These are phyloP conservation scores for Linum usitatissimum DNA, from an alignment of 345 rosid species.

Conservation along the genomic window DNA sequence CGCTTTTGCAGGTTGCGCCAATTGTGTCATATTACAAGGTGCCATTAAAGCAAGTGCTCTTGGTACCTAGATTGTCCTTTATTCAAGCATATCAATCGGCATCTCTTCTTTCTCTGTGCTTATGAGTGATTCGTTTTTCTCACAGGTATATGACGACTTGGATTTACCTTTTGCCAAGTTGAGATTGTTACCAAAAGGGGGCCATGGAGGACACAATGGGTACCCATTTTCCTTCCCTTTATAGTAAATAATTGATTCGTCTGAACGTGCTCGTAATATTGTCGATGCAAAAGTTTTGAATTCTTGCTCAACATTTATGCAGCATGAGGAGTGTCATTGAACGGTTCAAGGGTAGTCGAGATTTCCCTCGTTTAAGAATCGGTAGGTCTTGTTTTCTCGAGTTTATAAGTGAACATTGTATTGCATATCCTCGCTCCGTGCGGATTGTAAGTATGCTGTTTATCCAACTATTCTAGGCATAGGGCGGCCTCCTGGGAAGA, in stretches of 20 bases:
- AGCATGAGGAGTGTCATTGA: conserved; percentile 88
- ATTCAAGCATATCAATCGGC: background rate
- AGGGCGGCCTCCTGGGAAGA: conserved; percentile 93
- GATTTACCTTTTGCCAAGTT: conserved; percentile 89
- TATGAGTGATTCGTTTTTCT: conserved; percentile 7
- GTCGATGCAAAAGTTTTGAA: background rate
- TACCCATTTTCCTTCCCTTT: conserved; percentile 16
- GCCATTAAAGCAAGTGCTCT: conserved; percentile 84
- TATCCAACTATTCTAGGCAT: conserved; percentile 43
- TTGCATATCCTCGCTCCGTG: background rate
- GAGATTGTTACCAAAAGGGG: conserved; percentile 93
- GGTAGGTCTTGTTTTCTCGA: conserved; percentile 28
- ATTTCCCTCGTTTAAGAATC: conserved; percentile 89
- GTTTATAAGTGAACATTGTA: background rate
- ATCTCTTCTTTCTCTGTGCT: background rate
- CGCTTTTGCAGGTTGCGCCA: conserved; percentile 59
- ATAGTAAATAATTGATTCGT: background rate
- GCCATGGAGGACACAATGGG: conserved; percentile 99
- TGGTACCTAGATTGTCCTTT: conserved; percentile 34
- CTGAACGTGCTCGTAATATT: background rate
- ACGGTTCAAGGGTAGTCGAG: conserved; percentile 78
- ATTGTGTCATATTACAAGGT: conserved; percentile 80
- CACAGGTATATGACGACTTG: conserved; percentile 80
- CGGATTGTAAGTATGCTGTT: background rate
- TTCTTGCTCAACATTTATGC: conserved; percentile 8